A percentile compares a stretch with the other conserved stretches of the same genome.
These are phyloP conservation scores for Enteropsectra breve DNA, from an alignment of 371 early-diverging fungal species.

Conservation along the genomic window DNA sequence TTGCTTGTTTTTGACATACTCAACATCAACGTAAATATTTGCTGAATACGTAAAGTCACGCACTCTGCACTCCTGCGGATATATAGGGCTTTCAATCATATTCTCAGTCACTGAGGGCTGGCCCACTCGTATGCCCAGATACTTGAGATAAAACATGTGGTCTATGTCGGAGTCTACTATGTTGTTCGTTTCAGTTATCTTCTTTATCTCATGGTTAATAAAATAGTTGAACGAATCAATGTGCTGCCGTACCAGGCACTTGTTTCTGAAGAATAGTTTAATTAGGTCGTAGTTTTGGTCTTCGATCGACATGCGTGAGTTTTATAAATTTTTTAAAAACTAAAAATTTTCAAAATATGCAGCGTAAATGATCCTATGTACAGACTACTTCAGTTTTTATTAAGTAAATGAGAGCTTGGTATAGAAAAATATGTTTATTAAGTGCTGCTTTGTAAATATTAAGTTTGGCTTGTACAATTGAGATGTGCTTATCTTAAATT, in stretches of 20 bases:
- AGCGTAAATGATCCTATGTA: neutral
- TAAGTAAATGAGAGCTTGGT: too few species aligned
- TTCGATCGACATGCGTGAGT: constrained; percentile 9
- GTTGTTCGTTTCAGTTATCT: constrained; percentile 83
- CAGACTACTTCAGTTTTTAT: too few species aligned
- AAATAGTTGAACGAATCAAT: constrained; percentile 98
- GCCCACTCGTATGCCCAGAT: constrained; percentile 54
- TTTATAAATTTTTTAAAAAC: neutral
- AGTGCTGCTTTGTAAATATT: too few species aligned
- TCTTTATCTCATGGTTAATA: constrained; percentile 80
- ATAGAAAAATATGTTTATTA: too few species aligned
- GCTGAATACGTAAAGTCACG: constrained; percentile 95
- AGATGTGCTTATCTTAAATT: too few species aligned
- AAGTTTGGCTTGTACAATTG: too few species aligned
- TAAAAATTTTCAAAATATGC: neutral
- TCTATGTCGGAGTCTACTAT: constrained; percentile 93
- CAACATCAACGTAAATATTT: constrained; percentile 83
- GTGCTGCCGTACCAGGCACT: constrained; percentile 97
- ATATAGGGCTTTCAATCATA: constrained; percentile 62
- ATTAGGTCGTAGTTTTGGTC: constrained; percentile 62
- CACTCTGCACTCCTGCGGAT: constrained; percentile 94
- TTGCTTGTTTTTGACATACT: constrained; percentile 79
- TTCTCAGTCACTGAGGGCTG: constrained; percentile 63
- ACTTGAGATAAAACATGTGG: constrained; percentile 83
- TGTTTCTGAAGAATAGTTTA: constrained; percentile 85